phyloP scores from a whole-genome alignment of 108 stramenopile species.

The Cylindrotheca fusiformis region DNA sequence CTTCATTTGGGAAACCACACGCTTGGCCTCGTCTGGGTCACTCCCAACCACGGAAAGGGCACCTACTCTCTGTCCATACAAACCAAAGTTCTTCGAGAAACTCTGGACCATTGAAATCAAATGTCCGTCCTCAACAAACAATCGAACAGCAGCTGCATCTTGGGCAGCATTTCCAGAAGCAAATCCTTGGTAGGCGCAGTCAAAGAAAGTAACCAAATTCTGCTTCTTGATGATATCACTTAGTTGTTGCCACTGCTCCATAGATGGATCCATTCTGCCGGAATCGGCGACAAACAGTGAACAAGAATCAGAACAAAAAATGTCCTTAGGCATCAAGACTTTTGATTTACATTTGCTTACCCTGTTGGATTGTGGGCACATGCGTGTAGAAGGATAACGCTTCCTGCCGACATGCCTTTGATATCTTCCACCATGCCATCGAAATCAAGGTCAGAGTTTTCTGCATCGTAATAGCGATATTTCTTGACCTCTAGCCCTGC shows the following conservation, averaged over 20 bases:
- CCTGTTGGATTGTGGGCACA: conserved; percentile 99
- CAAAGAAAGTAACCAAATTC: conserved; percentile 92
- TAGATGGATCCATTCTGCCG: conserved; percentile 91
- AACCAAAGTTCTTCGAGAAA: conserved; percentile 99
- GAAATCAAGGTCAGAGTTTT: conserved; percentile 82
- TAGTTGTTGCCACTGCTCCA: conserved; percentile 95
- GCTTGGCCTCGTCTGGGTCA: conserved; percentile 86
- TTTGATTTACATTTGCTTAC: no score
- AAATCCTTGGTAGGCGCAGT: conserved; percentile 93
- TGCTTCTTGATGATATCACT: conserved; percentile 77
- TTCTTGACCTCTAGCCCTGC: conserved; percentile 89
- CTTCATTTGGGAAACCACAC: conserved; percentile 95
- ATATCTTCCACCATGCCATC: conserved; percentile 89
- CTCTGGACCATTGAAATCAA: conserved; percentile 91
- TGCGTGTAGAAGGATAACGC: conserved; percentile 94
- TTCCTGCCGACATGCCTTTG: conserved; percentile 76
- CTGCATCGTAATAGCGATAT: conserved; percentile 91
- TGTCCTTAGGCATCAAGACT: neutral
- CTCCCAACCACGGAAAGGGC: conserved; percentile 89
- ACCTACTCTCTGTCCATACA: conserved; percentile 98
- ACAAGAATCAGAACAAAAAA: neutral
- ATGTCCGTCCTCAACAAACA: conserved; percentile 98
- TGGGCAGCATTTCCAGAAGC: conserved; percentile 92
- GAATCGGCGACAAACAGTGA: neutral
- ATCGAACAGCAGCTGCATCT: conserved; percentile 92